phyloP scores from a whole-genome alignment of 176 grass and related monocot species.

The Aegilops tauschii region DNA sequence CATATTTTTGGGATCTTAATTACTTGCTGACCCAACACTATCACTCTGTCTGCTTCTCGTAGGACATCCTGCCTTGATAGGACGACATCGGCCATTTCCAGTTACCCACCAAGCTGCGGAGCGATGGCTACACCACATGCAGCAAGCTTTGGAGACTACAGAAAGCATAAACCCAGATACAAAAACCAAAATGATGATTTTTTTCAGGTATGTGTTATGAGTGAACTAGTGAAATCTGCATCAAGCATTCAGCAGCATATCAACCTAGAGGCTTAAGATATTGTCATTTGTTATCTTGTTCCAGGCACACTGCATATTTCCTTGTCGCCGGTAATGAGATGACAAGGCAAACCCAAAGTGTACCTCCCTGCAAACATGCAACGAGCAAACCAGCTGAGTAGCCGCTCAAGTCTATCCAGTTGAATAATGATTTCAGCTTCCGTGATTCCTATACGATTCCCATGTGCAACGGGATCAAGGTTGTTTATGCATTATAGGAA shows the following conservation, averaged over 20 bases:
- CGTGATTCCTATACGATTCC: neutral
- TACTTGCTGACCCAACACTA: neutral
- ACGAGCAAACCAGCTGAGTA: slow-evolving; percentile 26
- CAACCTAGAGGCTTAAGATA: neutral
- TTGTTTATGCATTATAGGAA: neutral
- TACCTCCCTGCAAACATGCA: slow-evolving; percentile 48
- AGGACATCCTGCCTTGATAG: slow-evolving; percentile 97
- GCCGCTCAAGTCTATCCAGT: neutral
- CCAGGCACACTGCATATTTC: slow-evolving; percentile 94
- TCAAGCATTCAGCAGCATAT: neutral
- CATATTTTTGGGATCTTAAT: neutral
- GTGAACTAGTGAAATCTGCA: neutral
- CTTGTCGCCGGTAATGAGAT: slow-evolving; percentile 84
- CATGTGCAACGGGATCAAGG: neutral
- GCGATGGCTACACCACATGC: slow-evolving; percentile 93
- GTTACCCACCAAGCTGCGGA: slow-evolving; percentile 88
- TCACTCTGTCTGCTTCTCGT: neutral
- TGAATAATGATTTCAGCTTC: neutral
- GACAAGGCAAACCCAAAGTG: slow-evolving; percentile 64
- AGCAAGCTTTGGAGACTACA: slow-evolving; percentile 68
- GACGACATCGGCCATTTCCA: slow-evolving; percentile 66
- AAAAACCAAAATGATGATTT: slow-evolving; percentile 89
- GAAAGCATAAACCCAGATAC: slow-evolving; percentile 65
- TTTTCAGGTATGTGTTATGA: slow-evolving; percentile 53
- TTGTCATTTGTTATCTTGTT: slow-evolving; percentile 10